These are phyloP conservation scores for Pichia sp. DNA, from an alignment of 1,139 yeast species.

Conservation along the genomic window DNA sequence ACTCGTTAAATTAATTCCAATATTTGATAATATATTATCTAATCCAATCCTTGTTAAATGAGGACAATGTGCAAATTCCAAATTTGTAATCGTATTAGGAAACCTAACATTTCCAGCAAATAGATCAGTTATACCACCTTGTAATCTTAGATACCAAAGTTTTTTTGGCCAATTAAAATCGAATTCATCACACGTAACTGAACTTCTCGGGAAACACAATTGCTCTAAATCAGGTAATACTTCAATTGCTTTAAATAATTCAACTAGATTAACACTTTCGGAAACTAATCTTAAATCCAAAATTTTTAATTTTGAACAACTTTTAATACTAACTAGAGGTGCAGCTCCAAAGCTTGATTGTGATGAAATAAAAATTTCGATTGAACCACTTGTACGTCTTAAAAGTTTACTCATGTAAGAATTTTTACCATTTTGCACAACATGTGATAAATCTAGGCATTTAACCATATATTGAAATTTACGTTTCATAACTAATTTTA, in stretches of 20 bases:
- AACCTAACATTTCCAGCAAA: conserved; percentile 62
- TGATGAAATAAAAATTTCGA: conserved; percentile 77
- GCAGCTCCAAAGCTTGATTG: conserved; percentile 93
- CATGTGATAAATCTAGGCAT: conserved; percentile 63
- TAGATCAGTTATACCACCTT: conserved; percentile 86
- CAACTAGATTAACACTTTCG: conserved; percentile 79
- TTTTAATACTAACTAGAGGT: conserved; percentile 70
- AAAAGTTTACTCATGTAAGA: conserved; percentile 79
- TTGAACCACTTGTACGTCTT: conserved; percentile 60
- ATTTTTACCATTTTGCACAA: conserved; percentile 89
- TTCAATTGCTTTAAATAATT: conserved; percentile 68
- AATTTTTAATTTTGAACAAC: conserved; percentile 57
- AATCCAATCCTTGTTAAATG: conserved; percentile 51
- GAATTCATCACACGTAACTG: conserved; percentile 66
- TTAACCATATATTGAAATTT: conserved; percentile 34
- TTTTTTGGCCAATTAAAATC: conserved; percentile 70
- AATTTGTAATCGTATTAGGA: conserved; percentile 62
- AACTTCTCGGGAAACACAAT: conserved; percentile 82
- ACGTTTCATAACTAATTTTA: conserved; percentile 9
- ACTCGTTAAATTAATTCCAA: conserved; percentile 59
- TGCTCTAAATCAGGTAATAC: conserved; percentile 59
- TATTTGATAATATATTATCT: conserved; percentile 49
- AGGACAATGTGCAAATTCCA: conserved; percentile 89
- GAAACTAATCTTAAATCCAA: conserved; percentile 85
- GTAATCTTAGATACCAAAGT: conserved; percentile 62